Evolutionary conservation across 768 basidiomycete species (phyloP).

Genomic region (Phylloporus sp.): DNA sequence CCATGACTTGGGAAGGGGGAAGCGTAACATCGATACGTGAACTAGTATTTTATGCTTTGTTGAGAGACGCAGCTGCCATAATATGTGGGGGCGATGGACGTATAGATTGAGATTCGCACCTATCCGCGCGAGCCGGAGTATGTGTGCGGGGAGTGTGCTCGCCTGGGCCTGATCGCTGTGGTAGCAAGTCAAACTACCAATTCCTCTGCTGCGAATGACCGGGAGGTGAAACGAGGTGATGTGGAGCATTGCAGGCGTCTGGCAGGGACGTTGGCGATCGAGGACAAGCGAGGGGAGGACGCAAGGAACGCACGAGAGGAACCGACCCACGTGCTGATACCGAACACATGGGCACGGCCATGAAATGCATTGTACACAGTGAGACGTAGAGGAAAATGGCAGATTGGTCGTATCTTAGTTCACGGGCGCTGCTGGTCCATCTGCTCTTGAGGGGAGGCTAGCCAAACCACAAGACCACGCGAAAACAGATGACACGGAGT

Average conservation of each 20-base stretch:
- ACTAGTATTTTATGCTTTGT: background rate
- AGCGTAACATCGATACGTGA: background rate
- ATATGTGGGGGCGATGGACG: background rate
- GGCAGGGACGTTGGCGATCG: background rate
- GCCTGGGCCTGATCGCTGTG: background rate
- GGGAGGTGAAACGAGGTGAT: background rate
- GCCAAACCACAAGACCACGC: background rate
- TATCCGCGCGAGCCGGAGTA: background rate
- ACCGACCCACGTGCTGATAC: background rate
- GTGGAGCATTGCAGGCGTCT: background rate
- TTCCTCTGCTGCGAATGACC: background rate
- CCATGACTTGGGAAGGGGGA: background rate
- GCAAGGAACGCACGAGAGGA: background rate
- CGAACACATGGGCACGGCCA: background rate
- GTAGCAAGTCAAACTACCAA: background rate
- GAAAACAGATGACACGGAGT: background rate
- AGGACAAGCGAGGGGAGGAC: background rate
- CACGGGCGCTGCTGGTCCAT: constrained; percentile 5
- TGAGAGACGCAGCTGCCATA: background rate
- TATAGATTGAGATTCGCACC: background rate
- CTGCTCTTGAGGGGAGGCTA: constrained; percentile 1
- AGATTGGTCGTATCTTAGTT: background rate
- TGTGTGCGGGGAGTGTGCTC: background rate
- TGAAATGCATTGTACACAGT: background rate
- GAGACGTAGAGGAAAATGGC: background rate